Base-by-base conservation (phyloP, 257 asterid species). In the Petunia secreta region DNA sequence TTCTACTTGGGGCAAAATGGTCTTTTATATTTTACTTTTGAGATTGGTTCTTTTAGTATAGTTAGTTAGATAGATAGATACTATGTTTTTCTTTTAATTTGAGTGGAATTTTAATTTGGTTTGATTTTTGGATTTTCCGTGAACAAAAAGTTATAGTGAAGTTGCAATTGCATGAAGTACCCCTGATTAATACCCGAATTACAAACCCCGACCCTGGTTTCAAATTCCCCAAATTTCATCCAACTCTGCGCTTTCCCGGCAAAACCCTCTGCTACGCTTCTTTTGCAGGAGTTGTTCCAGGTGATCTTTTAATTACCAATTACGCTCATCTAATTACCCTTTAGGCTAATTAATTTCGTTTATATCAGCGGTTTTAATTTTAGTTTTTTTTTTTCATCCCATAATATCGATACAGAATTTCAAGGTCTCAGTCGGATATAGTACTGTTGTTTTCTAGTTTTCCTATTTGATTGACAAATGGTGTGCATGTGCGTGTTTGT, bases 211-310 rank as follows among this genome's bases (percentile, higher is more conserved):
- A 36, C 75, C 16, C 5, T 10, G 2, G 7, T 55, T 71, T 71
- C 77, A 71, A 71, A 71, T 71, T 48, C 77, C 11, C 41, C 43
- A 3, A 69, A 46, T 69, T 69, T 63, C 16, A 9, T 63, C 38
- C 5, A 8, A 67, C 16, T 2, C n/a, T 46, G n/a, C 16, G 52
- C 2, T 63, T 78, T 78, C 81, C 81, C 76, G 81, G 81, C 76
- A 63, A 63, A 79, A 48, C 34, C 75, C 81, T 37, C 63, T 13
- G 11, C 15, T 25, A 44, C 14, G 52, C 55, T 68, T 41, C 53
- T 64, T 59, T 50, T 25, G 76, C 76, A 1, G 40, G 81, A 62
- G 48, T 78, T 36, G 59, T 10, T 60, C 57, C 8, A 15, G 15
- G 14, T 6, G 59, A 14, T 78, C 13, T 15, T 59, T 15, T 63